Evolutionary conservation across 2,329 filamentous ascomycete species (phyloP), one percentile per base, ranked within the genome.

Genomic region (Scorias spongiosa): DNA sequence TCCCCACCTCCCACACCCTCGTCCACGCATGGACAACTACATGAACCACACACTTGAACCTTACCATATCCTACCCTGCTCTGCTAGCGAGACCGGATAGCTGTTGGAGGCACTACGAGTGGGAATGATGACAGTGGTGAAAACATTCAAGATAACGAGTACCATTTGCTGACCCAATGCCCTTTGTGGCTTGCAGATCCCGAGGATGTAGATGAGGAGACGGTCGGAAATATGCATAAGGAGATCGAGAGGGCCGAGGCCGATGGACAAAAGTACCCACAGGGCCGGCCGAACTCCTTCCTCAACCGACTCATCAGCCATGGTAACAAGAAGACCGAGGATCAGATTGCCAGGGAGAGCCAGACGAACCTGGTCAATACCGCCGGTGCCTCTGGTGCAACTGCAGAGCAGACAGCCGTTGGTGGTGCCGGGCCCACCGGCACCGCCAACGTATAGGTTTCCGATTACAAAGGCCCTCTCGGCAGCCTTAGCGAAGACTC

Each of bases 311-410:
- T 63, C 42, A 61, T 59, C 48, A 51, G 54, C 46, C 57, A 62
- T 50, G 60, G 60, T 46, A 63, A 63, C 53, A 59, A 61, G 55
- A 63, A 61, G 57, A 63, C 60, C 5, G 60, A 63, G 47, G 57
- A 60, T 32, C 54, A 62, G 52, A 45, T 62, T 30, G 49, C 49
- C 17, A 44, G 49, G 29, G 52, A 57, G 12, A 36, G 32, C 15
- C 32, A 36, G 36, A 36, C 32, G 4, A 36, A 36, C 15, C 32
- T 36, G 32, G 32, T 9, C 4, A 15, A 36, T 9, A 36, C 32
- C 32, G 15, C 32, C 32, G 15, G 20, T 7, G 7, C 20, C 20
- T 26, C 20, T 26, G 7, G 4, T 7, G 3, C 20, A 26, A 7
- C 20, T 26, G 20, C 20, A 26, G 20, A 26, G 20, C 20, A 26